These are phyloP conservation scores for Ceratocystis harringtonii DNA, from an alignment of 2,329 filamentous ascomycete species.

Conservation along the genomic window DNA sequence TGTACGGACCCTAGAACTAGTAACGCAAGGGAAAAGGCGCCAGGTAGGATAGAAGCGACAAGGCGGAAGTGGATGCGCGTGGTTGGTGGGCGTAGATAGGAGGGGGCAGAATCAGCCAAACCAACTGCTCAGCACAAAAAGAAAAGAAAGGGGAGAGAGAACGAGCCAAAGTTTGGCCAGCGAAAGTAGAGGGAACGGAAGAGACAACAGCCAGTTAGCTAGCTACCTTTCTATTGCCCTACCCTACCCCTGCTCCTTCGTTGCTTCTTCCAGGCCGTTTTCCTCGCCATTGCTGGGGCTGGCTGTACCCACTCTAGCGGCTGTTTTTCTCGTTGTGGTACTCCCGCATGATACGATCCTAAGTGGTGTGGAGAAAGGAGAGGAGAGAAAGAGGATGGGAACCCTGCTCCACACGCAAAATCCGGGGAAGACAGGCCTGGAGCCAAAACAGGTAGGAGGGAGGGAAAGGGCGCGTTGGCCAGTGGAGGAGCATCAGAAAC, in stretches of 20 bases:
- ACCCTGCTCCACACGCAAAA: background rate
- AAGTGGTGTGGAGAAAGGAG: background rate
- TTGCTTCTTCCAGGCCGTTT: background rate
- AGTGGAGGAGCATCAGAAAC: too few relatives aligned
- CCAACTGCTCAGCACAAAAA: background rate
- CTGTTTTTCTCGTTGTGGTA: background rate
- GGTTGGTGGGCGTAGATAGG: background rate
- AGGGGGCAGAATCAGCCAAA: background rate
- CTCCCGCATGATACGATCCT: background rate
- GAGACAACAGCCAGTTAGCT: background rate
- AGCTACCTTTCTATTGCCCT: background rate
- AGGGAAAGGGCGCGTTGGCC: background rate
- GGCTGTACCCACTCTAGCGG: background rate
- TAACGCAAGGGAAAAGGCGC: background rate
- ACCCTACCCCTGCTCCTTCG: background rate
- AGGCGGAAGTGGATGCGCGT: background rate
- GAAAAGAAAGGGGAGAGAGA: background rate
- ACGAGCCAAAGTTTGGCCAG: background rate
- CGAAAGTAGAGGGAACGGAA: background rate
- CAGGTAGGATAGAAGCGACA: background rate
- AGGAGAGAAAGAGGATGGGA: background rate
- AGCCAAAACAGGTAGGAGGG: background rate
- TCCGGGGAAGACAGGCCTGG: background rate
- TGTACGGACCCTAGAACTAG: background rate
- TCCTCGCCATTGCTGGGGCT: background rate